Conservation (phyloP, 352 stramenopile species). For the Globisporangium radiosum region DNA sequence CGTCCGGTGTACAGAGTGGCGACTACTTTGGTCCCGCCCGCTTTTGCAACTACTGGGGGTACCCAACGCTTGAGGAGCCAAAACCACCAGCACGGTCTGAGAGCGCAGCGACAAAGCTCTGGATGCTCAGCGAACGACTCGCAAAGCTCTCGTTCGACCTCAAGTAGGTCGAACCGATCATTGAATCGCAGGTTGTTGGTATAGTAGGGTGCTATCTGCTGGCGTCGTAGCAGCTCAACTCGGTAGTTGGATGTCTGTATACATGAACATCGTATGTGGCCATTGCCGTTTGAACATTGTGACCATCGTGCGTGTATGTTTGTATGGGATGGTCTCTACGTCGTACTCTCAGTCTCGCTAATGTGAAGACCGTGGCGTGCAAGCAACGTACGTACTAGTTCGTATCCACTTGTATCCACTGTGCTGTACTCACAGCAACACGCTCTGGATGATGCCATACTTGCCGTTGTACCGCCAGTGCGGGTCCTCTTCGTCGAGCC, state of each 20-base stretch:
- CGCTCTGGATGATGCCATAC: conserved; percentile 60
- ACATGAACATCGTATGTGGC: too few relatives aligned
- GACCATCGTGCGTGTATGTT: too few relatives aligned
- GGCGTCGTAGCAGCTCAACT: too few relatives aligned
- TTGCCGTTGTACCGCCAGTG: conserved; percentile 66
- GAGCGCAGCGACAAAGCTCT: conserved; percentile 23
- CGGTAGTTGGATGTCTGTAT: too few relatives aligned
- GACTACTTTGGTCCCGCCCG: conserved; percentile 29
- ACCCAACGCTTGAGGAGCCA: conserved; percentile 29
- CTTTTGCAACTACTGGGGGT: conserved; percentile 20
- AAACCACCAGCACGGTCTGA: conserved; percentile 20
- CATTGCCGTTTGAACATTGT: too few relatives aligned
- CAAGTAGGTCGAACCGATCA: not conserved
- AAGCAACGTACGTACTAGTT: too few relatives aligned
- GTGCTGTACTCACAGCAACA: conserved; percentile 16
- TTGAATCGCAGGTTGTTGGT: not conserved
- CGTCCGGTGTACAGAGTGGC: conserved; percentile 13
- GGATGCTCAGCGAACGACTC: conserved; percentile 36
- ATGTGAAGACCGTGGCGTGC: too few relatives aligned
- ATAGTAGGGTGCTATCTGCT: too few relatives aligned
- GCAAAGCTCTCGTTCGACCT: conserved; percentile 19
- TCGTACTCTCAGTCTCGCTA: too few relatives aligned
- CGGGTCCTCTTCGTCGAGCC: conserved; percentile 41
- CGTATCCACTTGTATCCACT: too few relatives aligned
- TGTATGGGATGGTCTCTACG: too few relatives aligned